Evolutionary conservation across 2,329 filamentous ascomycete species (phyloP).

Genomic region (Knoxdaviesia capensis): DNA sequence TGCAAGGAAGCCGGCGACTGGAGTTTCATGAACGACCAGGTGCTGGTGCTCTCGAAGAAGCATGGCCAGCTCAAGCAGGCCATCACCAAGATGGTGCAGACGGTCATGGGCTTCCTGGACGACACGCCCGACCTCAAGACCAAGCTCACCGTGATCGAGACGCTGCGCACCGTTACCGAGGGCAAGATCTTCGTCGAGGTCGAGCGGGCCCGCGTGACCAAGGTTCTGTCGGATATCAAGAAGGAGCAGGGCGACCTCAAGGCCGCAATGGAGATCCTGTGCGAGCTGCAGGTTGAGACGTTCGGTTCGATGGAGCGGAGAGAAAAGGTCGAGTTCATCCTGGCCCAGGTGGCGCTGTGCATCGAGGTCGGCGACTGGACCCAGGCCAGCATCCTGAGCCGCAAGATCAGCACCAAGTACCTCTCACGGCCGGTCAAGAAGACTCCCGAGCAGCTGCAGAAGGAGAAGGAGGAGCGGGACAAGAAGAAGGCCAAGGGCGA

Average conservation of each 20-base stretch:
- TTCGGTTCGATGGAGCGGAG: constrained; percentile 95
- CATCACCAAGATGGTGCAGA: constrained; percentile 97
- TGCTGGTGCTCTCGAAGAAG: constrained; percentile 92
- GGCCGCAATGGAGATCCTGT: constrained; percentile 78
- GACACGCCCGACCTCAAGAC: constrained; percentile 67
- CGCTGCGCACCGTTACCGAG: constrained; percentile 86
- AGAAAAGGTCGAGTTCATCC: constrained; percentile 97
- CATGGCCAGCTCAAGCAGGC: constrained; percentile 99
- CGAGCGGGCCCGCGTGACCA: constrained; percentile 85
- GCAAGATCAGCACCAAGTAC: constrained; percentile 94
- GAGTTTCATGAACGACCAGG: constrained; percentile 90
- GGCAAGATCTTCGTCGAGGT: constrained; percentile 99
- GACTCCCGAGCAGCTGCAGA: constrained; percentile 71
- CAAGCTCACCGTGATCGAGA: constrained; percentile 88
- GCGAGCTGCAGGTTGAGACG: constrained; percentile 95
- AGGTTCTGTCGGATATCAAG: constrained; percentile 92
- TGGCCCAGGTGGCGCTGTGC: constrained; percentile 84
- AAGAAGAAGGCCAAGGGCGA: constrained; percentile 65
- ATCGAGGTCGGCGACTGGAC: constrained; percentile 94
- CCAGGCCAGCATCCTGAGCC: constrained; percentile 78
- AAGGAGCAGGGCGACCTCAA: constrained; percentile 85
- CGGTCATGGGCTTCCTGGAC: constrained; percentile 80
- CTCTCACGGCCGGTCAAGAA: constrained; percentile 82
- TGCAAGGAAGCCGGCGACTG: constrained; percentile 87
- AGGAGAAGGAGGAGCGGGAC: constrained; percentile 74